Conservation (phyloP, 179 eudicot species). For the Sideroxylon spinosum region DNA sequence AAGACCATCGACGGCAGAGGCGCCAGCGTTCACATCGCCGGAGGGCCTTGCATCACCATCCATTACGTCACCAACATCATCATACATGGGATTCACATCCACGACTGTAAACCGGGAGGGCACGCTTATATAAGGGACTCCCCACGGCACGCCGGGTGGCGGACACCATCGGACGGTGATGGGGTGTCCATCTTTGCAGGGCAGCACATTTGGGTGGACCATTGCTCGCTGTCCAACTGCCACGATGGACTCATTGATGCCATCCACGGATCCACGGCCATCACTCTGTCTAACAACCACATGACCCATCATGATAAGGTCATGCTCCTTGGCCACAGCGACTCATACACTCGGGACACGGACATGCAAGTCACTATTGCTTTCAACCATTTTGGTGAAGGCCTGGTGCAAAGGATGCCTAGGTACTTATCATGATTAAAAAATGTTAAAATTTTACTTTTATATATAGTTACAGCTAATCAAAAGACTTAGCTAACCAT, state of each 20-base stretch:
- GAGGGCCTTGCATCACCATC: conserved; percentile 48
- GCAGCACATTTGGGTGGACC: conserved; percentile 49
- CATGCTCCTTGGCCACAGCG: conserved; percentile 52
- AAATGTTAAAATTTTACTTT: too few species aligned
- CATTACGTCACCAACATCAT: conserved; percentile 41
- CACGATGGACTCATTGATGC: conserved; percentile 47
- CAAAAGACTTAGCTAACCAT: neutral
- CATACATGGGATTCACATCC: conserved; percentile 43
- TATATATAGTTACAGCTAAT: too few species aligned
- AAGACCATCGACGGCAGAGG: conserved; percentile 59
- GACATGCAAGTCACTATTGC: conserved; percentile 66
- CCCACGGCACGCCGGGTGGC: conserved; percentile 40
- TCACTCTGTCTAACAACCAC: conserved; percentile 48
- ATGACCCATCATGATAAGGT: conserved; percentile 58
- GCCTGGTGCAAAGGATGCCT: conserved; percentile 71
- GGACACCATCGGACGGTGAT: conserved; percentile 32
- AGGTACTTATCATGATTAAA: conserved; percentile 27
- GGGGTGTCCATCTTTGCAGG: conserved; percentile 47
- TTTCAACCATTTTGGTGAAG: conserved; percentile 68
- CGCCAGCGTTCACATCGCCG: conserved; percentile 44
- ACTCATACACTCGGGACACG: conserved; percentile 44
- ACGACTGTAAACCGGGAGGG: conserved; percentile 46
- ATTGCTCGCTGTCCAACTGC: conserved; percentile 47
- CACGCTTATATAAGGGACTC: conserved; percentile 41
- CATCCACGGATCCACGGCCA: conserved; percentile 46